Evolutionary conservation across 1,139 yeast genomes (phyloP).

Genomic region (Lodderomyces jiufengensis): DNA sequence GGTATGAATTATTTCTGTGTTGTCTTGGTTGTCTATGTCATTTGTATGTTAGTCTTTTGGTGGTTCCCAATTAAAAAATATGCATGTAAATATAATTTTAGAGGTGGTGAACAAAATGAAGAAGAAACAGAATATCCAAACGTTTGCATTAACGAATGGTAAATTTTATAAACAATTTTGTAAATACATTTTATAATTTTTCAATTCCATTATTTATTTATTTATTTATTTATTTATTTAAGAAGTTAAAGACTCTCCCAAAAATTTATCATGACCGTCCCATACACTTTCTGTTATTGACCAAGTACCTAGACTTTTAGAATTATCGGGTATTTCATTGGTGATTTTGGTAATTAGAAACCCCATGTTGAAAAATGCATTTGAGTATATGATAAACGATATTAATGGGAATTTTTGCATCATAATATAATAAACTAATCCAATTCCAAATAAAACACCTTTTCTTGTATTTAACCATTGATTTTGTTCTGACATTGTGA

Average conservation of each 20-base stretch:
- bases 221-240: not conserved
- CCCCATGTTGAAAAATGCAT: constrained; percentile 55
- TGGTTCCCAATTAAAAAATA: constrained; percentile 42
- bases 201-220: not conserved
- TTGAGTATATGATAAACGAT: constrained; percentile 49
- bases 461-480: constrained; percentile 56
- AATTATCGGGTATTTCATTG: constrained; percentile 44
- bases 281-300: constrained; percentile 31
- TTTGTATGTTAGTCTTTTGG: constrained; percentile 59
- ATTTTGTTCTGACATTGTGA: constrained; percentile 39
- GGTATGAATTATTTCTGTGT: constrained; percentile 73
- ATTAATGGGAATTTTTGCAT: constrained; percentile 41
- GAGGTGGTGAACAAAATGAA: constrained; percentile 41
- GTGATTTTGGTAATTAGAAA: constrained; percentile 52
- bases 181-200: not conserved
- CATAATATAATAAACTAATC: constrained; percentile 45
- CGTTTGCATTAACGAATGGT: constrained; percentile 30
- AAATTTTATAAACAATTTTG: not conserved
- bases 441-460: constrained; percentile 58
- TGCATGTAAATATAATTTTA: constrained; percentile 39
- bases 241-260: constrained; percentile 6
- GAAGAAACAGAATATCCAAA: constrained; percentile 48
- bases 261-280: constrained; percentile 15
- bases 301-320: constrained; percentile 28
- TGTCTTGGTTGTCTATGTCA: constrained; percentile 53